Percentiles rank a stretch among this genome's conserved stretches.
Evolutionary conservation across 208 protist species (phyloP).

Genomic region (Acanthamoeba healyi): DNA sequence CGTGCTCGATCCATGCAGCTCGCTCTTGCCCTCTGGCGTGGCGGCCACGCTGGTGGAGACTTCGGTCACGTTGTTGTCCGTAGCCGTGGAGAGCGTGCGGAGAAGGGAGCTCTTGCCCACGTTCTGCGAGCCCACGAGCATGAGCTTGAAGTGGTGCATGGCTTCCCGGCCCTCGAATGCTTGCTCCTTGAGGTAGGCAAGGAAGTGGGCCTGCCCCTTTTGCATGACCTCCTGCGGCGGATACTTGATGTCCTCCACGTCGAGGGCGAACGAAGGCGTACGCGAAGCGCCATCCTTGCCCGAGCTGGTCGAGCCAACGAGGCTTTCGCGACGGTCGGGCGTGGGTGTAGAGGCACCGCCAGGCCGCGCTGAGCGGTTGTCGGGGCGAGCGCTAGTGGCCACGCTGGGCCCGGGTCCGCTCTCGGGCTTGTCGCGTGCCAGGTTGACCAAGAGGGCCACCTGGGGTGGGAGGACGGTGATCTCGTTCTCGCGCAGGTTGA

Average conservation of each 20-base stretch:
- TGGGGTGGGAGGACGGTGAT: slow-evolving; percentile 15
- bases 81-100: neutral
- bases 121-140: slow-evolving; percentile 14
- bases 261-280: neutral
- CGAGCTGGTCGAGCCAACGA: neutral
- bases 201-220: slow-evolving; percentile 1
- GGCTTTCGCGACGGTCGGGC: neutral
- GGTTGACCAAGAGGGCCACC: neutral
- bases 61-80: slow-evolving; percentile 8
- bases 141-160: slow-evolving; percentile 29
- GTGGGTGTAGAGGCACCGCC: neutral
- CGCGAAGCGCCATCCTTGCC: neutral
- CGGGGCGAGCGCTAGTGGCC: neutral
- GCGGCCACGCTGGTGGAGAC: neutral
- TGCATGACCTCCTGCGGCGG: slow-evolving; percentile 23
- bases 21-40: neutral
- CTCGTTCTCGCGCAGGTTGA: slow-evolving; percentile 21
- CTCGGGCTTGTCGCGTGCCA: neutral
- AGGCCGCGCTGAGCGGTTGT: neutral
- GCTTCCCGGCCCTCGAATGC: neutral
- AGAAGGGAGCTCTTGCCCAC: slow-evolving; percentile 25
- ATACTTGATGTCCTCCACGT: neutral
- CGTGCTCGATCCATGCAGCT: neutral
- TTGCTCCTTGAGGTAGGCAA: slow-evolving; percentile 11
- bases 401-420: neutral